Conservation (phyloP, 139 green algal genomes). For the Zygnema circumcarinatum region DNA sequence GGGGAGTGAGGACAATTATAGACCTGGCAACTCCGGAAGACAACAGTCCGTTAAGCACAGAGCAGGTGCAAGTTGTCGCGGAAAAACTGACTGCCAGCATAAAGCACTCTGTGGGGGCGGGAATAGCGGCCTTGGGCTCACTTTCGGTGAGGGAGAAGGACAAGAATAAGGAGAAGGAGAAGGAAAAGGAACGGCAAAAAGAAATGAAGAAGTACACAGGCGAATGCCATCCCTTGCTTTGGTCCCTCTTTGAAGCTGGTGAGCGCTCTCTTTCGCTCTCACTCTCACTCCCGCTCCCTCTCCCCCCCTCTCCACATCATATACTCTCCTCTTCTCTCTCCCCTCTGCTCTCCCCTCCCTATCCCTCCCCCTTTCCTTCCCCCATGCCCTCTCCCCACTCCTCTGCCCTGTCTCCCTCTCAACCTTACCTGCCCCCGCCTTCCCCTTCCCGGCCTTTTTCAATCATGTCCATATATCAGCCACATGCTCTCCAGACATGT, state of each 20-base stretch:
- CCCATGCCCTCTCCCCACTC: no score
- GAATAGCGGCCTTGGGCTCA: not conserved
- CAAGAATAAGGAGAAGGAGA: conserved; percentile 18
- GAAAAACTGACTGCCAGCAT: not conserved
- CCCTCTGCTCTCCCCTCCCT: no score
- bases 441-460: no score
- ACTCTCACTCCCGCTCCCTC: no score
- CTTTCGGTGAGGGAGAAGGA: not conserved
- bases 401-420: no score
- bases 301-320: no score
- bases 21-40: not conserved
- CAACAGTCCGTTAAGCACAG: not conserved
- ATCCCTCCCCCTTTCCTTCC: no score
- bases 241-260: conserved; percentile 49
- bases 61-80: not conserved
- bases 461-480: no score
- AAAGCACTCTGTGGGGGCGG: not conserved
- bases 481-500: no score
- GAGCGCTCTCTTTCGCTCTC: no score
- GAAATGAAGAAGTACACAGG: conserved; percentile 1
- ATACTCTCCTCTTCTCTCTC: no score
- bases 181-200: not conserved
- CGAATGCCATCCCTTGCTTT: conserved; percentile 37
- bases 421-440: no score
- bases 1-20: not conserved